Conservation (phyloP, 192 early-diverging fungal genomes). For the Diversispora eburnea region DNA sequence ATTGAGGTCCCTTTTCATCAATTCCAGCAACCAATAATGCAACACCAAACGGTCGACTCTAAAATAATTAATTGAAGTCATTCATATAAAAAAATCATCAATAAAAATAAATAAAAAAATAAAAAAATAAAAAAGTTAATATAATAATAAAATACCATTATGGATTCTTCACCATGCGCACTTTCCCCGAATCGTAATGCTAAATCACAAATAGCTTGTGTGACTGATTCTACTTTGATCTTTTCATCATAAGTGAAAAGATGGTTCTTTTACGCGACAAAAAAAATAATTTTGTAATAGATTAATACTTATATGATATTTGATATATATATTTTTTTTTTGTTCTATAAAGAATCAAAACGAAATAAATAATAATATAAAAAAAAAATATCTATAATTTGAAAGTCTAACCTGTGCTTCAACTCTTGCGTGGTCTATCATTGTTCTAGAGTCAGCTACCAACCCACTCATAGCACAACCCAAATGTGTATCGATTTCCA, state of each 20-base stretch:
- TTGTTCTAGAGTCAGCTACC: slow-evolving; percentile 93
- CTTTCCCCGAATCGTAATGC: slow-evolving; percentile 97
- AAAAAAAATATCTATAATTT: not conserved
- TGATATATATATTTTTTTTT: too few relatives aligned
- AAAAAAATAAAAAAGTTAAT: not conserved
- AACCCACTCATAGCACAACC: slow-evolving; percentile 98
- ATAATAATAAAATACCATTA: slow-evolving; percentile 66
- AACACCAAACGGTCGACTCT: slow-evolving; percentile 99
- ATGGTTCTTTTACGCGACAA: slow-evolving; percentile 65
- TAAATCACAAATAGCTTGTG: slow-evolving; percentile 97
- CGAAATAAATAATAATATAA: not conserved
- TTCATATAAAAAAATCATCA: too few relatives aligned
- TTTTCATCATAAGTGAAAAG: slow-evolving; percentile 92
- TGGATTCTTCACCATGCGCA: slow-evolving; percentile 92
- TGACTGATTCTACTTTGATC: slow-evolving; percentile 94
- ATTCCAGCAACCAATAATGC: slow-evolving; percentile 95
- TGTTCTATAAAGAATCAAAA: not conserved
- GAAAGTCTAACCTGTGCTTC: slow-evolving; percentile 78
- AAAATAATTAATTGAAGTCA: not conserved
- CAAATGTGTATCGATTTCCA: slow-evolving; percentile 93
- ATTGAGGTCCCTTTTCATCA: slow-evolving; percentile 95
- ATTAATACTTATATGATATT: too few relatives aligned
- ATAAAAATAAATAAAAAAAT: too few relatives aligned
- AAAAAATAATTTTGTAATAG: not conserved
- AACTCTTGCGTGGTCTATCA: slow-evolving; percentile 97